Base-by-base conservation (phyloP, 495 filamentous ascomycete species). In the Endocarpon pusillum region DNA sequence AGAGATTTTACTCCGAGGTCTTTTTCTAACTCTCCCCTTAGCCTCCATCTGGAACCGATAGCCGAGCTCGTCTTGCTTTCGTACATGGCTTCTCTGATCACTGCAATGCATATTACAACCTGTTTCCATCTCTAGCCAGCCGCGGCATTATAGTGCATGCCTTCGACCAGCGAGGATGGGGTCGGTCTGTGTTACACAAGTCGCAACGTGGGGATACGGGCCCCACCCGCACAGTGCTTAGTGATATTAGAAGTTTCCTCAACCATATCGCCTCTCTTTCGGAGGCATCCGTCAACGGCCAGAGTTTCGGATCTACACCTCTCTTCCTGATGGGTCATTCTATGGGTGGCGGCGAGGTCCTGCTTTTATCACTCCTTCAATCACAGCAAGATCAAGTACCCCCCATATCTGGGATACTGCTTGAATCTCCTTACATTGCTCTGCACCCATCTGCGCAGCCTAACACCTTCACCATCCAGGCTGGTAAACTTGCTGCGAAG, bases 11-110 rank as follows among this genome's bases (percentile, higher is more conserved):
- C 11, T 35, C 15, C 4, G 16, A 2, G 21, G 39, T 43, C 36
- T 45, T 12, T 27, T 38, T 19, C 36, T 33, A 8, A 17, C 31
- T 6, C 39, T 31, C 33, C 21, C 19, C 10, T 20, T 21, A 28
- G 17, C 20, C 17, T 29, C n/a, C 9, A 4, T 27, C 21, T 15
- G 9, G 10, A 17, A 14, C 21, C 25, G 22, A 19, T 24, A 15
- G 22, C 10, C 15, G 25, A 19, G 6, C 9, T 14, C 11, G 21
- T 3, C 42, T 89, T 14, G 63, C 84, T 38, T 74, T 86, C 48
- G 52, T 93, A 38, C 86, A 93, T 55, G 85, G 85, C 41, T 94
- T 81, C 64, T 78, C 70, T 42, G 86, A 94, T 56, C 85, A 94
- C 48, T 63, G 76, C 52, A 74, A 83, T 51, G 64, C 68, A 14